Conservation (phyloP, 305 asterid species). For the Fraxinus baroniana region DNA sequence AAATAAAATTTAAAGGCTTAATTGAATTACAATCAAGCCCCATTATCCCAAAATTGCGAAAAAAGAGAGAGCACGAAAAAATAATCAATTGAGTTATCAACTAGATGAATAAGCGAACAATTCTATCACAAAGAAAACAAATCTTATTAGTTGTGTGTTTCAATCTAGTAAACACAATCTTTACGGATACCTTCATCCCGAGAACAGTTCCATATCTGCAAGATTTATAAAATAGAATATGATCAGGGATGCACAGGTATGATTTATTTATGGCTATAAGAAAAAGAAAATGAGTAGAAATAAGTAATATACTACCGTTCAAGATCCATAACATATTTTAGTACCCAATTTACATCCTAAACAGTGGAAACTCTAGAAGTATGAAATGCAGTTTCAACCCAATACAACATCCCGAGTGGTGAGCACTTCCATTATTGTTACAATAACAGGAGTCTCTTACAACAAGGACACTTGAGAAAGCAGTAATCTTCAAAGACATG, state of each 20-base stretch:
- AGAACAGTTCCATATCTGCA: conserved; percentile 97
- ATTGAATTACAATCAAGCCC: background rate
- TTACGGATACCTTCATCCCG: conserved; percentile 72
- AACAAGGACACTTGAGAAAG: background rate
- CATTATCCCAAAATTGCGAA: background rate
- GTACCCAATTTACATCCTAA: background rate
- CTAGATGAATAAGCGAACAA: background rate
- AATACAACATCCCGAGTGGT: background rate
- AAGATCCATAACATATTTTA: background rate
- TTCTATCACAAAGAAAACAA: background rate
- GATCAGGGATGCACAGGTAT: conserved; percentile 30
- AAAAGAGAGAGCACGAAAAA: background rate
- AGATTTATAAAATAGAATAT: conserved; percentile 20
- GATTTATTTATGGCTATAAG: background rate
- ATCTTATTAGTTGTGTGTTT: background rate
- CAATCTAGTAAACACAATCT: conserved; percentile 7
- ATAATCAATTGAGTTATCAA: background rate
- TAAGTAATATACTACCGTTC: background rate
- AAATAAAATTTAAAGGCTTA: background rate
- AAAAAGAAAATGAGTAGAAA: background rate
- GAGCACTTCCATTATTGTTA: background rate
- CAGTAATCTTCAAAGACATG: background rate
- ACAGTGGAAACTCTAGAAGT: background rate
- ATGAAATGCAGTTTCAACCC: background rate
- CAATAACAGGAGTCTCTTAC: background rate